Base-by-base conservation (phyloP, 192 early-diverging fungal genomes). In the Backusella mclennaniae region DNA sequence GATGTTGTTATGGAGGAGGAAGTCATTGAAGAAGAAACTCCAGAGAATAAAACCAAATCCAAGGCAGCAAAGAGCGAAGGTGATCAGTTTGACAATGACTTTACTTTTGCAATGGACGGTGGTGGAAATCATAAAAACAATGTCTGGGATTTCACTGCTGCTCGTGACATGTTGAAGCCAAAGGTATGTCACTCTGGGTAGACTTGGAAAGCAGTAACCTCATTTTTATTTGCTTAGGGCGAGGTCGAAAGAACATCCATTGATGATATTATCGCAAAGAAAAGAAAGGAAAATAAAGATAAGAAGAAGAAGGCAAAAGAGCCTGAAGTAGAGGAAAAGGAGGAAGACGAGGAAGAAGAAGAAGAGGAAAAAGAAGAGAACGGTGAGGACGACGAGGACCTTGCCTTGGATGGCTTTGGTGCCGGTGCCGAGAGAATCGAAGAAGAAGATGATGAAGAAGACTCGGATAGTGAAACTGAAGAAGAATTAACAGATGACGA, bases 111-210 rank as follows among this genome's bases (percentile, higher is more conserved):
- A 73, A 78, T 92, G 35, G 93, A 95, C 35, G 90, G 92, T 66
- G 93, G 91, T 66, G 87, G 85, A 21, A 83, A 88, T 74, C 77
- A 79, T 68, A 83, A 87, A 14, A 80, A 84, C n/a, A 86, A 93
- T 77, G 85, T 89, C 6, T 93, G 94, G 88, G 95, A 97, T 77
- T 96, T 97, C 74, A 89, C 89, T 12, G 86, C 88, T 59, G 95
- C 94, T 29, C 85, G 93, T 69, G 92, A 89, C 4, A 91, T 91
- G 56, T 80, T 97, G 36, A 92, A 90, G 80, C 81, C 80, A 36
- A 86, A 86, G 38, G 87, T 89, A 81, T 42, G 49, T 12, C 44
- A n/a, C 23, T 23, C 31, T n/a, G 0, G 9, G 12, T 63, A 49
- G 46, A n/a, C 46, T n/a, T 49, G 46, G 46, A 49, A 49, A 49